Percentiles rank a stretch among this genome's conserved stretches.
These are phyloP conservation scores for Pyrenochaeta sp. DNA, from an alignment of 2,329 filamentous ascomycete genomes.

Conservation along the genomic window DNA sequence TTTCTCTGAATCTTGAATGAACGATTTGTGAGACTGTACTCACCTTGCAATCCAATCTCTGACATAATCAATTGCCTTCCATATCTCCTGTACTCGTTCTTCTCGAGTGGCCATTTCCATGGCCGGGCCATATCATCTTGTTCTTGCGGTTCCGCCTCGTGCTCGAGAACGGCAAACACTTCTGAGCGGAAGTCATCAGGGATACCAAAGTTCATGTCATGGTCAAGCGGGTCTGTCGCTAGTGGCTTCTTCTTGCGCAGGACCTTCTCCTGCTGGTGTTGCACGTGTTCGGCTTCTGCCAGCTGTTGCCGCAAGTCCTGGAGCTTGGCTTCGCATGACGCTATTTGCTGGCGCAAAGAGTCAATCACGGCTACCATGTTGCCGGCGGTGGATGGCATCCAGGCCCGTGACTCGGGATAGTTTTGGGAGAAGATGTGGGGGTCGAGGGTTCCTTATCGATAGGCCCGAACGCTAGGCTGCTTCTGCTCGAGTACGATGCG, in stretches of 20 bases:
- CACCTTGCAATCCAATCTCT: constrained; percentile 78
- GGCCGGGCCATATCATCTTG: constrained; percentile 12
- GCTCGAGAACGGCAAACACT: constrained; percentile 48
- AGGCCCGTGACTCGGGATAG: constrained; percentile 7
- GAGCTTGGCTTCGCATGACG: constrained; percentile 53
- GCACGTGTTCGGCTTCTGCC: constrained; percentile 51
- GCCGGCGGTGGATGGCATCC: constrained; percentile 4
- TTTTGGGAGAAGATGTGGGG: constrained; percentile 4
- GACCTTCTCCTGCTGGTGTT: constrained; percentile 34
- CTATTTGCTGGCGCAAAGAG: constrained; percentile 54
- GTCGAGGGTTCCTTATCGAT: neutral
- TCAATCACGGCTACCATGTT: constrained; percentile 38
- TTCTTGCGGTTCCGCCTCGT: constrained; percentile 15
- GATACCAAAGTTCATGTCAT: constrained; percentile 52
- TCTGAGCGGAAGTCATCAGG: constrained; percentile 55
- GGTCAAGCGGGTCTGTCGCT: constrained; percentile 36
- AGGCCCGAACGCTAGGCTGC: neutral
- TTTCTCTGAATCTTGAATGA: neutral
- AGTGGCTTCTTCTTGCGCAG: constrained; percentile 27
- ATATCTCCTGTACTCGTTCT: constrained; percentile 84
- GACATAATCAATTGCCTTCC: constrained; percentile 91
- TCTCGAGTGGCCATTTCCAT: constrained; percentile 69
- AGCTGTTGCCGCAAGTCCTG: constrained; percentile 52
- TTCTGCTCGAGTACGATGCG: neutral
- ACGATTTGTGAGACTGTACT: constrained; percentile 13